These are phyloP conservation scores for Aspergillus aculeatus DNA, from an alignment of 2,329 filamentous ascomycete genomes.

Conservation along the genomic window DNA sequence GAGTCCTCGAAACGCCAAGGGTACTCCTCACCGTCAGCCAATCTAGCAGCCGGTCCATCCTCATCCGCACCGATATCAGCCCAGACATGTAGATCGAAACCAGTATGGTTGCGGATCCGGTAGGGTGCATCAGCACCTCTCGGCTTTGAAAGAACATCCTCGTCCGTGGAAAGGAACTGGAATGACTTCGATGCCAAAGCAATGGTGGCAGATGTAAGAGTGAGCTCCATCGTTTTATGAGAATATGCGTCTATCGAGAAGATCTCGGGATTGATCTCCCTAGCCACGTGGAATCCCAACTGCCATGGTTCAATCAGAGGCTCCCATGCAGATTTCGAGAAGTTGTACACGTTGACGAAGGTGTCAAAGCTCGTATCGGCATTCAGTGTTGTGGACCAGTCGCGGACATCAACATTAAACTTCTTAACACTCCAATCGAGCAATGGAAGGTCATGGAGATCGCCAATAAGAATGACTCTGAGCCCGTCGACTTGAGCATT, in stretches of 20 bases:
- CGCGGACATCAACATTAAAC: conserved; percentile 78
- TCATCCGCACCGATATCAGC: conserved; percentile 72
- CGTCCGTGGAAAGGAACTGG: conserved; percentile 80
- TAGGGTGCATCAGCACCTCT: conserved; percentile 90
- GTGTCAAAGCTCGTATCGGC: conserved; percentile 89
- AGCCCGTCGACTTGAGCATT: conserved; percentile 84
- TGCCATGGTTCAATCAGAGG: conserved; percentile 95
- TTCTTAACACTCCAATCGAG: conserved; percentile 90
- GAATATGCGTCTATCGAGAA: conserved; percentile 84
- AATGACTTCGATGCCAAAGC: conserved; percentile 90
- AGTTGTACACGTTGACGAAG: conserved; percentile 97
- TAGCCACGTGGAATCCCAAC: conserved; percentile 84
- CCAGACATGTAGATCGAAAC: conserved; percentile 84
- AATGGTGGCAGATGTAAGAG: conserved; percentile 88
- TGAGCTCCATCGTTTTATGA: conserved; percentile 86
- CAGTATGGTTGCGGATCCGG: conserved; percentile 90
- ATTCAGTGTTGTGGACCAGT: conserved; percentile 87
- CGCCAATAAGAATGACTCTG: conserved; percentile 89
- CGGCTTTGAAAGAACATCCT: conserved; percentile 91
- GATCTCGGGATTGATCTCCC: conserved; percentile 70
- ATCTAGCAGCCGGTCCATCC: conserved; percentile 65
- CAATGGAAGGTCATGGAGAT: conserved; percentile 91
- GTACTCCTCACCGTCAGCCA: conserved; percentile 84
- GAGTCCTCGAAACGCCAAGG: conserved; percentile 98
- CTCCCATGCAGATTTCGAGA: conserved; percentile 98